Evolutionary conservation across 73 alveolate species (phyloP).

Genomic region (Diophrys sp.): DNA sequence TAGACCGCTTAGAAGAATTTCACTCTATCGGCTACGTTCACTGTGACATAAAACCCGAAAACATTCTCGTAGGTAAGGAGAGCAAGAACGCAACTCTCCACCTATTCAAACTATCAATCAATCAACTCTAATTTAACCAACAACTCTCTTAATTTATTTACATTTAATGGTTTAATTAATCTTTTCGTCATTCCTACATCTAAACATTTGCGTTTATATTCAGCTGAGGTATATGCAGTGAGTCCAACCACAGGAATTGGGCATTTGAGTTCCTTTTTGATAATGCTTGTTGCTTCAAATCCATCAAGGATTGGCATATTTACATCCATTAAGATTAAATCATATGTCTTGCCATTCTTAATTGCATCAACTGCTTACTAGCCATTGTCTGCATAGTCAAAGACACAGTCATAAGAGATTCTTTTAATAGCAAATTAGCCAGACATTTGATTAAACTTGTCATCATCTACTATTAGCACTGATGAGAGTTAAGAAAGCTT

Average conservation of each 20-base stretch:
- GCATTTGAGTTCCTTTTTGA: not conserved
- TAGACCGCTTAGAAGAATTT: conserved; percentile 18
- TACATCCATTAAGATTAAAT: not conserved
- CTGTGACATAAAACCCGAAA: conserved; percentile 82
- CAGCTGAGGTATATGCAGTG: not conserved
- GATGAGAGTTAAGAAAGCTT: no score
- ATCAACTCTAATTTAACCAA: no score
- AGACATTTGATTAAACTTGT: not conserved
- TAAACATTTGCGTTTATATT: not conserved
- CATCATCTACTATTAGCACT: not conserved
- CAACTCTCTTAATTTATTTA: no score
- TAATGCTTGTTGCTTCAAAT: not conserved
- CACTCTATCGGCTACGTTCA: conserved; percentile 58
- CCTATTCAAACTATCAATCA: no score
- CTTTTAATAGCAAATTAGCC: not conserved
- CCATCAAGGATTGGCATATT: not conserved
- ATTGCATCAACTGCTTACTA: not conserved
- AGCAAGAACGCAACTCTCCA: no score
- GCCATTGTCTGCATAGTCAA: not conserved
- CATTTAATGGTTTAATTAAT: not conserved
- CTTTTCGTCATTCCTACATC: not conserved
- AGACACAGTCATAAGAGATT: not conserved
- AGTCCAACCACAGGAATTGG: not conserved
- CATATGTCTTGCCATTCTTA: not conserved
- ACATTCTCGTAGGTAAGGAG: conserved; percentile 70